Evolutionary conservation across 495 filamentous ascomycete genomes (phyloP).

Genomic region (Penicillium bovifimosum): DNA sequence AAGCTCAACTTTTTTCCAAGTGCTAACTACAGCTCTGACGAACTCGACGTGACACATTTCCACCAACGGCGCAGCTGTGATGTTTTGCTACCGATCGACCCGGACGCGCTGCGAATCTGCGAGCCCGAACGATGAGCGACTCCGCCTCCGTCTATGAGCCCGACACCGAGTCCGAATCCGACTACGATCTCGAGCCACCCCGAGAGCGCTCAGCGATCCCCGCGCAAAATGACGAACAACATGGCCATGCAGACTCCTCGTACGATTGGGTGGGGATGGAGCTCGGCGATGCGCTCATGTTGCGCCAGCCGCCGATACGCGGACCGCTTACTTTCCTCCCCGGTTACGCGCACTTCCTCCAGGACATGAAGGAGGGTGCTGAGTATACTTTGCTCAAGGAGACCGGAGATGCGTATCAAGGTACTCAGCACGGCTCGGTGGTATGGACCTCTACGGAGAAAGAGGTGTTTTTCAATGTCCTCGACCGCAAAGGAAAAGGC

Average conservation of each 20-base stretch:
- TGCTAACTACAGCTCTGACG: slow-evolving; percentile 1
- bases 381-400: slow-evolving; percentile 4
- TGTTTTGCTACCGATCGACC: slow-evolving; percentile 16
- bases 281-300: slow-evolving; percentile 2
- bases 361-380: slow-evolving; percentile 46
- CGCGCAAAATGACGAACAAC: not conserved
- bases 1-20: slow-evolving; percentile 14
- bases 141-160: slow-evolving; percentile 24
- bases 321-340: slow-evolving; percentile 9
- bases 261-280: not conserved
- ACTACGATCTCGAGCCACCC: slow-evolving; percentile 11
- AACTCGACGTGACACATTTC: not conserved
- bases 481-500: slow-evolving; percentile 58
- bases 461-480: slow-evolving; percentile 55
- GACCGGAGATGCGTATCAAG: slow-evolving; percentile 13
- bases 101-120: slow-evolving; percentile 19
- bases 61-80: slow-evolving; percentile 17
- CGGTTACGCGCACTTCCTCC: slow-evolving; percentile 55
- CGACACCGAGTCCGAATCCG: slow-evolving; percentile 20
- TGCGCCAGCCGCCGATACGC: not conserved
- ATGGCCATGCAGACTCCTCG: not conserved
- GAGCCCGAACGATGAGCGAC: slow-evolving; percentile 37
- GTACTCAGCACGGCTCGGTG: slow-evolving; percentile 61
- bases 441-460: slow-evolving; percentile 70
- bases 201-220: too few relatives aligned